Evolutionary conservation across 345 rosid genomes (phyloP), one percentile per base, ranked within the genome.

Genomic region (Bruguiera parviflora): DNA sequence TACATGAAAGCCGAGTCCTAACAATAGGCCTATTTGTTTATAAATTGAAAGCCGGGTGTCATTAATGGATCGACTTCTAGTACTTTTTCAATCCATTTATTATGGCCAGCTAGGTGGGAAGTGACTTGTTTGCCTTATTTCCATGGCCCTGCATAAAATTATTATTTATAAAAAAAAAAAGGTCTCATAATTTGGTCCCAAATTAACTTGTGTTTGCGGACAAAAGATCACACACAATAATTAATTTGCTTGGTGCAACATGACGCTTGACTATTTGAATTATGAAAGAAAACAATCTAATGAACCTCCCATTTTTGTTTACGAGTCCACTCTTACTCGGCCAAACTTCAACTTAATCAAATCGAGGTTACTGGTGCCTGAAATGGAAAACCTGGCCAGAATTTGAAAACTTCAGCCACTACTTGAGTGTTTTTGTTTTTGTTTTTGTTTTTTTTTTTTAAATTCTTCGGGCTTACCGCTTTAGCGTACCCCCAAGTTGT

Each of bases 261-360:
- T 33, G 61, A 55, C 70, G 16, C 33, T 21, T 53, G 19, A n/a
- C 24, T 19, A 16, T 53, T 66, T 53, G 51, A 66, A 66, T 66
- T 13, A 66, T 5, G 22, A n/a, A 29, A 22, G 31, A 66, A 5
- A 53, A 66, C 51, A 53, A 53, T 53, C 60, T 32, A 33, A 66
- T 66, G 21, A 66, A 15, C 1, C 31, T 15, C 15, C 5, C 2
- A 33, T 21, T 33, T 66, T 52, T 31, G 46, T 18, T 53, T 32
- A 29, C 58, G 11, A 51, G 57, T 52, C 20, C 32, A 2, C 4
- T 32, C 3, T 0, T 5, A 3, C 5, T 11, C 29, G 5, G 19
- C 29, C 61, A 63, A 63, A 63, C 66, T 43, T 29, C 47, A 24
- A 43, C 6, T 10, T 11, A 43, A 43, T 43, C 16, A 43, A 43